These are phyloP conservation scores for Neurospora africana DNA, from an alignment of 495 filamentous ascomycete species.

Conservation along the genomic window DNA sequence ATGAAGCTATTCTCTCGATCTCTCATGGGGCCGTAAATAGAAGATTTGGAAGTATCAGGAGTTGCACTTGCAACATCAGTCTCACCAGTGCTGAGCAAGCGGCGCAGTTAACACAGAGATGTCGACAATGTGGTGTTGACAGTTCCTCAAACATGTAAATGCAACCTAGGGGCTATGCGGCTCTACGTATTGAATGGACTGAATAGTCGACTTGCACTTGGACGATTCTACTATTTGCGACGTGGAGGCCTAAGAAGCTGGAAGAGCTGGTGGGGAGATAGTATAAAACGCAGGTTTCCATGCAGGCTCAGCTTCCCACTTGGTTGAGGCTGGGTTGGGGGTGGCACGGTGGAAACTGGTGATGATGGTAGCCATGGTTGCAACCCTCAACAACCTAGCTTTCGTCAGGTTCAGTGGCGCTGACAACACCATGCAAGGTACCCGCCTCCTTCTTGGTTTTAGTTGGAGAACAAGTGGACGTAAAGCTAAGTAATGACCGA, in stretches of 20 bases:
- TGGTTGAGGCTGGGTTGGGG: not conserved
- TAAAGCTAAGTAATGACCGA: not conserved
- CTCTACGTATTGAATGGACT: not conserved
- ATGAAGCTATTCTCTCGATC: not conserved
- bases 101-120: not conserved
- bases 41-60: not conserved
- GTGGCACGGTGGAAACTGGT: not conserved
- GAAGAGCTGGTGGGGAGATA: no score
- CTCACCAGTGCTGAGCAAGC: not conserved
- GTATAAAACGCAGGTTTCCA: not conserved
- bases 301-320: not conserved
- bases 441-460: not conserved
- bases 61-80: not conserved
- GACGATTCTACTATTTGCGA: not conserved
- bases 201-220: not conserved
- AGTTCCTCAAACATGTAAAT: not conserved
- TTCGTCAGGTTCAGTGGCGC: not conserved
- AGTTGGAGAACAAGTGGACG: not conserved
- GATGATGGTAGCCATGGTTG: not conserved
- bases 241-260: not conserved
- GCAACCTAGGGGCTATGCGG: not conserved
- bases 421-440: not conserved
- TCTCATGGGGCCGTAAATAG: not conserved
- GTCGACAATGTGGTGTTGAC: not conserved
- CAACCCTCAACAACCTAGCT: not conserved